Conservation (phyloP, 768 basidiomycete species). For the Piloderma croceum region DNA sequence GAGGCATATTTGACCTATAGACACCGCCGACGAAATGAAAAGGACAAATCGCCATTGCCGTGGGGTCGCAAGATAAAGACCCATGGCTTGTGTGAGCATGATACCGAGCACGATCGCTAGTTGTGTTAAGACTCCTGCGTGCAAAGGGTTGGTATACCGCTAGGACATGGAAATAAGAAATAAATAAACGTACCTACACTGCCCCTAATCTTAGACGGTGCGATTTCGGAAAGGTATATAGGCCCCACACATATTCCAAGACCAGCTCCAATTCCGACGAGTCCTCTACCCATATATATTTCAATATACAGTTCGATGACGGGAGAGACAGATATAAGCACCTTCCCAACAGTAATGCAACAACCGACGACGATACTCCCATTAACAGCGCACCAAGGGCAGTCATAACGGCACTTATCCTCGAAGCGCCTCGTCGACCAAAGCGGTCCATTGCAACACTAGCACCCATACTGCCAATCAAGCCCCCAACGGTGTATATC, state of each 20-base stretch:
- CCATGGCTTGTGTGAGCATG: slow-evolving; percentile 77
- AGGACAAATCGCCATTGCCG: slow-evolving; percentile 66
- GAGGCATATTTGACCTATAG: slow-evolving; percentile 50
- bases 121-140: slow-evolving; percentile 74
- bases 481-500: slow-evolving; percentile 82
- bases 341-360: slow-evolving; percentile 62
- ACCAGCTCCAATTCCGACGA: slow-evolving; percentile 69
- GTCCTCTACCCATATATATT: slow-evolving; percentile 44
- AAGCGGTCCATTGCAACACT: slow-evolving; percentile 63
- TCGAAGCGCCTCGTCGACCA: slow-evolving; percentile 67
- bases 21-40: slow-evolving; percentile 52
- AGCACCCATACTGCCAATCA: slow-evolving; percentile 67
- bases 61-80: slow-evolving; percentile 65
- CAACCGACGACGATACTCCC: slow-evolving; percentile 52
- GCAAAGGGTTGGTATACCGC: background rate
- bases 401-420: slow-evolving; percentile 50
- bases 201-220: slow-evolving; percentile 70
- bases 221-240: slow-evolving; percentile 80
- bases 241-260: slow-evolving; percentile 76
- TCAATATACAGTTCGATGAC: too few relatives aligned
- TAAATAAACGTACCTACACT: slow-evolving; percentile 49
- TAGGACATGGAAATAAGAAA: too few relatives aligned
- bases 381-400: slow-evolving; percentile 61
- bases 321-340: slow-evolving; percentile 21
- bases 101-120: slow-evolving; percentile 81